phyloP scores from a whole-genome alignment of 768 basidiomycete species.

The Pleurotus salmoneostramineus region DNA sequence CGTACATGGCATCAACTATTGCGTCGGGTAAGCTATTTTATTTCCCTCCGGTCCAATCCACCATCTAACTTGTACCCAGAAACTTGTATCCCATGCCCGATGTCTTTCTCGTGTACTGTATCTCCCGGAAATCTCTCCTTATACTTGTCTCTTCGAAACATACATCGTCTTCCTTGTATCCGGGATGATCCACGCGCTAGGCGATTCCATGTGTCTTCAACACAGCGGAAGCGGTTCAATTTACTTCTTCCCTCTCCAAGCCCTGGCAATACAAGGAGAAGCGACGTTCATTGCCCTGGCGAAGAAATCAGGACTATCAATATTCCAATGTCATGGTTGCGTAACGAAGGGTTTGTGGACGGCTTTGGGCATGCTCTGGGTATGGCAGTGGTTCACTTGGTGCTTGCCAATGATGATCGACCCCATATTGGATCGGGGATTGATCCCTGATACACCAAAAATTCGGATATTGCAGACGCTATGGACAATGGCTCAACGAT shows the following conservation, averaged over 20 bases:
- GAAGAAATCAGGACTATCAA: neutral
- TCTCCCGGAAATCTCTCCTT: constrained; percentile 15
- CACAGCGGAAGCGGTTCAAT: neutral
- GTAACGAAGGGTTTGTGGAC: neutral
- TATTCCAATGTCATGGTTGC: neutral
- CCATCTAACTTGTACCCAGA: neutral
- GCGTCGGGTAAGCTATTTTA: constrained; percentile 17
- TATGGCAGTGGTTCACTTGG: neutral
- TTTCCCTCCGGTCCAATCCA: neutral
- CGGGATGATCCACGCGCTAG: constrained; percentile 21
- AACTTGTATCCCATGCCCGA: neutral
- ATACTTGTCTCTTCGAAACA: constrained; percentile 23
- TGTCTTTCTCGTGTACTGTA: constrained; percentile 11
- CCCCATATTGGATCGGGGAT: neutral
- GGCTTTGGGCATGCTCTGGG: neutral
- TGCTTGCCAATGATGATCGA: neutral
- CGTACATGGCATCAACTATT: constrained; percentile 27
- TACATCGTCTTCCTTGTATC: constrained; percentile 27
- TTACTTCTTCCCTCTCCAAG: neutral
- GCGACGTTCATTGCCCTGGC: neutral
- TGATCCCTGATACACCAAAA: neutral
- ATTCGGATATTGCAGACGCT: neutral
- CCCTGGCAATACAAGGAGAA: neutral
- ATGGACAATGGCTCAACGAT: neutral
- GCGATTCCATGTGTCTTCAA: constrained; percentile 14